Base-by-base conservation (phyloP, 371 early-diverging fungal genomes). In the Mortierella sp. region DNA sequence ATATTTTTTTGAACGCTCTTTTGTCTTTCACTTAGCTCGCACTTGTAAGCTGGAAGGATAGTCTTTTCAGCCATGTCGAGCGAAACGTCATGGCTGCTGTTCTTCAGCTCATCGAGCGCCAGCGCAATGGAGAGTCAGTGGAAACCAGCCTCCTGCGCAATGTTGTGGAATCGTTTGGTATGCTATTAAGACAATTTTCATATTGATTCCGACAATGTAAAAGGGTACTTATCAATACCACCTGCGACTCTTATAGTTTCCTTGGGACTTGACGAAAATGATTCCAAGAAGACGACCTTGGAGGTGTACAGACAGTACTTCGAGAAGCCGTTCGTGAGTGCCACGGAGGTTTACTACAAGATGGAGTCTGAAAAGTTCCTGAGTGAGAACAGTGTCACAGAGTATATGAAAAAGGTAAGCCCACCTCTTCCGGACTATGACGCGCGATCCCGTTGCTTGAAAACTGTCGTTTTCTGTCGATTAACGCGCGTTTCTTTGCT, bases 91-190 rank as follows among this genome's bases (percentile, higher is more conserved):
- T 95, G 80, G 86, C 86, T 2, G 93, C 96, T 5, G 94, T 94
- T 34, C 83, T 97, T 26, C 90, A 88, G 48, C 71, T 94, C 63
- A 93, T 97, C 61, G 87, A 90, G 72, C 88, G 89, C 48, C 93
- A 97, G 70, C 86, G 98, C 54, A 89, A 93, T 63, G 97, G 97
- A 7, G 96, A 96, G 79, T 88, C 91, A 0, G 93, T 96, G 21
- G 95, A 95, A 56, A 89, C 92, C n/a, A 83, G 86, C 6, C 79
- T 96, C 28, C 89, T 98, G 62, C 93, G 95, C 72, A 89, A 82
- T 48, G 91, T 97, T n/a, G 93, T 93, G 8, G 95, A 94, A 34
- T 96, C 95, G 49, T 95, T 94, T 72, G 96, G 90, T 90, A n/a
- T n/a, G n/a, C n/a, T n/a, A n/a, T n/a, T n/a, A 87, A 60, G 49